Conservation (phyloP, 139 green algal genomes). For the Nannochloris sp. region DNA sequence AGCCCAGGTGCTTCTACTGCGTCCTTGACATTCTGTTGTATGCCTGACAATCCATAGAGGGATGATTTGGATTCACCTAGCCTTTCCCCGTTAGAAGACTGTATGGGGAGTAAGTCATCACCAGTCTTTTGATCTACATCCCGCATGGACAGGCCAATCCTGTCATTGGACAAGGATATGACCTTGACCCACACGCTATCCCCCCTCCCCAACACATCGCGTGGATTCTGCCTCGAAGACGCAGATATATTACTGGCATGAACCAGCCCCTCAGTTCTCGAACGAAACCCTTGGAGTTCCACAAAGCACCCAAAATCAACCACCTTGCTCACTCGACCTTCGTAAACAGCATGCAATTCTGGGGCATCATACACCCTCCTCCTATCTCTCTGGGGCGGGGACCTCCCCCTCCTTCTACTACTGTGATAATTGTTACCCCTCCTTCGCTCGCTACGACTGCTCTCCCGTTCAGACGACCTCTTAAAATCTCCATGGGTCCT, state of each 20-base stretch:
- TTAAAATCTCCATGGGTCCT: slow-evolving; percentile 12
- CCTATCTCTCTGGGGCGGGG: not conserved
- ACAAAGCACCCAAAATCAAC: slow-evolving; percentile 98
- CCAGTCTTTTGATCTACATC: slow-evolving; percentile 93
- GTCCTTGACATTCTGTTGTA: slow-evolving; percentile 26
- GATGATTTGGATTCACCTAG: slow-evolving; percentile 9
- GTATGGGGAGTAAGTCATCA: slow-evolving; percentile 58
- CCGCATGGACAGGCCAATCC: slow-evolving; percentile 76
- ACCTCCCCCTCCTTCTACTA: slow-evolving; percentile 6
- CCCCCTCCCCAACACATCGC: slow-evolving; percentile 35
- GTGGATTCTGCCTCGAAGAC: slow-evolving; percentile 10
- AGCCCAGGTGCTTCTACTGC: not conserved
- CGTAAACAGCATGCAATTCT: slow-evolving; percentile 69
- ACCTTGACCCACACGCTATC: slow-evolving; percentile 77
- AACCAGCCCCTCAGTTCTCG: slow-evolving; percentile 80
- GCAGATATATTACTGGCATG: slow-evolving; percentile 80
- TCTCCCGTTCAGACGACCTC: slow-evolving; percentile 13
- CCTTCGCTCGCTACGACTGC: slow-evolving; percentile 12
- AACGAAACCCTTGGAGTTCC: slow-evolving; percentile 63
- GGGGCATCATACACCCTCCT: slow-evolving; percentile 39
- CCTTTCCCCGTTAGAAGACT: slow-evolving; percentile 26
- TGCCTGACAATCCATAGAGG: slow-evolving; percentile 74
- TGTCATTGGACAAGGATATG: slow-evolving; percentile 40
- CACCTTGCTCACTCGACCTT: slow-evolving; percentile 56
- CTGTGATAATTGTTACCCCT: not conserved